Evolutionary conservation across 2,329 filamentous ascomycete species (phyloP).

Genomic region (Coniella lustricola): DNA sequence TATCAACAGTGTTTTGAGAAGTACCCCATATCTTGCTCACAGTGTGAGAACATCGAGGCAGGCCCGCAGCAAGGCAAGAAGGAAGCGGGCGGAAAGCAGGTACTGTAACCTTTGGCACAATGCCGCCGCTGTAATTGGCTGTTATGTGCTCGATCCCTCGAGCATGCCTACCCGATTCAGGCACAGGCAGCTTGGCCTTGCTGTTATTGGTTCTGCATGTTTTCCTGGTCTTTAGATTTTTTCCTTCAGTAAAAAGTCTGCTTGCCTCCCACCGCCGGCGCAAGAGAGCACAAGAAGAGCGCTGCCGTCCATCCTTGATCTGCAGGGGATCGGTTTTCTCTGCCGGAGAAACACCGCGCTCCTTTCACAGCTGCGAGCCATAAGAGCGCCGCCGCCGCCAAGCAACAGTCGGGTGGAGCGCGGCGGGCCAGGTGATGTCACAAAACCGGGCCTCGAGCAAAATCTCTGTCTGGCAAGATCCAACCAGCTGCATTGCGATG

Average conservation of each 20-base stretch:
- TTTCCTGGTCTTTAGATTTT: no score
- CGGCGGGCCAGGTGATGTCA: conserved; percentile 14
- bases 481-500: conserved; percentile 3
- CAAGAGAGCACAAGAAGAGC: neutral
- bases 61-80: no score
- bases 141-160: neutral
- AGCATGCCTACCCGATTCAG: neutral
- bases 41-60: no score
- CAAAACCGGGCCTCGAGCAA: conserved; percentile 12
- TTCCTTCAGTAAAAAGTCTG: no score
- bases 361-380: neutral
- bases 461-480: conserved; percentile 15
- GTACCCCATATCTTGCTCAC: no score
- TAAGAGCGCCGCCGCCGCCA: conserved; percentile 3
- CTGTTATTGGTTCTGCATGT: no score
- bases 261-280: no score
- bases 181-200: neutral
- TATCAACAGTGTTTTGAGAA: no score
- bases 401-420: conserved; percentile 10
- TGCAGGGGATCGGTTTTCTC: neutral
- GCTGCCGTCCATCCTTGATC: no score
- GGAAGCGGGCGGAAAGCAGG: no score
- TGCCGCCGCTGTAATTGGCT: neutral
- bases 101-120: no score
- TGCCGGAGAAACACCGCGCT: conserved; percentile 12